phyloP scores from a whole-genome alignment of 2,329 filamentous ascomycete genomes.

The Alternaria dauci region DNA sequence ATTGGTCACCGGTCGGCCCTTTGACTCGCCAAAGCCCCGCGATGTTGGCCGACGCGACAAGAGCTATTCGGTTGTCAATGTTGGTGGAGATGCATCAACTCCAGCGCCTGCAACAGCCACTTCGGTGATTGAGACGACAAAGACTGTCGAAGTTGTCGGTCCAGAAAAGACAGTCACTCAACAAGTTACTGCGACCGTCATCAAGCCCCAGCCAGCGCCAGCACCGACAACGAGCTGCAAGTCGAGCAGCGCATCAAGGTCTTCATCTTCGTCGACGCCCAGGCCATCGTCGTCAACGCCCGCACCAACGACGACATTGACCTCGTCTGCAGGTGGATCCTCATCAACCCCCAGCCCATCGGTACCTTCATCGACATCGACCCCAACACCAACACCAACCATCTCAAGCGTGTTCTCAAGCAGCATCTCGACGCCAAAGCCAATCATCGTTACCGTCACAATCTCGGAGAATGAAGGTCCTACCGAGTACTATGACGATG shows the following conservation, averaged over 20 bases:
- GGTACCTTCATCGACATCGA: slow-evolving; percentile 30
- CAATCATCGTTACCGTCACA: slow-evolving; percentile 43
- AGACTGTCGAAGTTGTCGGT: slow-evolving; percentile 37
- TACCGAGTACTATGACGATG: slow-evolving; percentile 55
- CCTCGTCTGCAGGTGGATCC: not conserved
- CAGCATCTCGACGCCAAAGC: slow-evolving; percentile 25
- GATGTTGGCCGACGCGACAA: slow-evolving; percentile 37
- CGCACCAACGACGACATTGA: slow-evolving; percentile 9
- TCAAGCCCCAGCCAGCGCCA: slow-evolving; percentile 20
- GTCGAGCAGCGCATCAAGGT: slow-evolving; percentile 18
- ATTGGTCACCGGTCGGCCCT: slow-evolving; percentile 34
- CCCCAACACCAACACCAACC: slow-evolving; percentile 21
- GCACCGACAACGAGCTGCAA: slow-evolving; percentile 23
- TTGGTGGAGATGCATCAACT: slow-evolving; percentile 47
- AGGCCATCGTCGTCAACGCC: not conserved
- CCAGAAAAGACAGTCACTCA: slow-evolving; percentile 35
- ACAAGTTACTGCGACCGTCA: slow-evolving; percentile 34
- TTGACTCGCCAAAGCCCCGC: slow-evolving; percentile 30
- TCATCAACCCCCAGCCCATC: slow-evolving; percentile 22
- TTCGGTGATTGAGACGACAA: slow-evolving; percentile 35
- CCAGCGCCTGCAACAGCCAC: slow-evolving; percentile 29
- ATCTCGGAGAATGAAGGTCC: slow-evolving; percentile 36
- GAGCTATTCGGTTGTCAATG: slow-evolving; percentile 52
- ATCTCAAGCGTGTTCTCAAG: slow-evolving; percentile 17
- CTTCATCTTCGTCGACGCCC: slow-evolving; percentile 7